phyloP scores from a whole-genome alignment of 2,329 filamentous ascomycete species.

The Aspergillus bombycis region DNA sequence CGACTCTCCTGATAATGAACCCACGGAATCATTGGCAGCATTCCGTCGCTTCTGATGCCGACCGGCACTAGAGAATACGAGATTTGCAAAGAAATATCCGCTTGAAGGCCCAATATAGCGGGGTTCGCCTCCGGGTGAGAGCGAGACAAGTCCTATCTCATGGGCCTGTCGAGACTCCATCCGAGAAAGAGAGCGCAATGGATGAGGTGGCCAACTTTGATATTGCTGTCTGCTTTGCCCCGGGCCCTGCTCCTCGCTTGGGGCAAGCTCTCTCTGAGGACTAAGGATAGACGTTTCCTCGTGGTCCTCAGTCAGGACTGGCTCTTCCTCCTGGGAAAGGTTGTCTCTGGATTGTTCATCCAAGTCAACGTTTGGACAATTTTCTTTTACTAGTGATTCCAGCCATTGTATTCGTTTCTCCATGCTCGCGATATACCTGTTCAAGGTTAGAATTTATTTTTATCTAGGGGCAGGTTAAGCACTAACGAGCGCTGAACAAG shows the following conservation, averaged over 20 bases:
- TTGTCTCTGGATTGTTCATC: constrained; percentile 22
- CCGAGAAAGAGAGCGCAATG: background rate
- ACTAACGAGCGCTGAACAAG: constrained; percentile 49
- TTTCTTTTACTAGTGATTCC: constrained; percentile 47
- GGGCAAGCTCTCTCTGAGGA: background rate
- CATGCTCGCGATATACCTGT: constrained; percentile 42
- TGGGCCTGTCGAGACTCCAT: constrained; percentile 40
- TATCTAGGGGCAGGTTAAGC: background rate
- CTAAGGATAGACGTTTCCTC: constrained; percentile 1
- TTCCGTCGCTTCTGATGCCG: constrained; percentile 20
- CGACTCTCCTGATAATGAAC: constrained; percentile 12
- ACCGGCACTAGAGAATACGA: constrained; percentile 49
- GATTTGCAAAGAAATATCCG: constrained; percentile 56
- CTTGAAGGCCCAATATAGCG: constrained; percentile 61
- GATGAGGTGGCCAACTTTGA: background rate
- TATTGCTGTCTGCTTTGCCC: background rate
- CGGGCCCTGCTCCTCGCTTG: background rate
- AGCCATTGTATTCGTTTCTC: constrained; percentile 51
- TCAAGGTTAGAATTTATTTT: too few species aligned
- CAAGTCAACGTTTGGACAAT: constrained; percentile 50
- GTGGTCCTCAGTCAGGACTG: background rate
- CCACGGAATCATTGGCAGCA: constrained; percentile 3
- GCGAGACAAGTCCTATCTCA: constrained; percentile 57
- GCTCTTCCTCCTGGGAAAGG: background rate
- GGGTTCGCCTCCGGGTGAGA: constrained; percentile 51